Evolutionary conservation across 257 asterid genomes (phyloP).

Genomic region (Penstemon barbatus): DNA sequence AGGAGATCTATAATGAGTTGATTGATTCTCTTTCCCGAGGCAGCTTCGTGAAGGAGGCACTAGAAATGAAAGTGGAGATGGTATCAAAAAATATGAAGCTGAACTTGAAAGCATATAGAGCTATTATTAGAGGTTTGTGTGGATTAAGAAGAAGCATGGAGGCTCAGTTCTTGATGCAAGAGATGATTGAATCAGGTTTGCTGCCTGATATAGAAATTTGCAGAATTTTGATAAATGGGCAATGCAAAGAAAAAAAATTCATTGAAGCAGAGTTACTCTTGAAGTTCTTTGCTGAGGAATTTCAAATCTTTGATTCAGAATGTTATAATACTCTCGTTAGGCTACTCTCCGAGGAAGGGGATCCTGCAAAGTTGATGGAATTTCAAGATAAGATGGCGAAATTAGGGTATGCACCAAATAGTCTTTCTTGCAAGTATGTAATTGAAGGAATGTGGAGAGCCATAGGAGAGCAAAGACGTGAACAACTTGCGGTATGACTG

Average conservation of each 20-base stretch:
- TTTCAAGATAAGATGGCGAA: constrained; percentile 74
- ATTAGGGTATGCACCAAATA: constrained; percentile 63
- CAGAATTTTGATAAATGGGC: constrained; percentile 60
- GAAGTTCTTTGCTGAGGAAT: constrained; percentile 54
- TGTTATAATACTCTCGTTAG: constrained; percentile 60
- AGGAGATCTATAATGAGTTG: constrained; percentile 50
- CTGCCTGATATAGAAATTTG: constrained; percentile 54
- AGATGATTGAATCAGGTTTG: constrained; percentile 62
- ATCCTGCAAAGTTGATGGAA: constrained; percentile 42
- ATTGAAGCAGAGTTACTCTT: constrained; percentile 47
- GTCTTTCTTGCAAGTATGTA: constrained; percentile 61
- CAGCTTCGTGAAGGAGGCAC: constrained; percentile 55
- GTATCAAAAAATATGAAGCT: constrained; percentile 49
- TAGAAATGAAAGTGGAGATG: constrained; percentile 55
- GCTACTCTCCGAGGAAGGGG: constrained; percentile 50
- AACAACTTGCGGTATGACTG: constrained; percentile 32
- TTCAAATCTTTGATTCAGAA: constrained; percentile 50
- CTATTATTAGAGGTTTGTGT: constrained; percentile 62
- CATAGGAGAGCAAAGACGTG: constrained; percentile 29
- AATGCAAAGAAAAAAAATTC: constrained; percentile 48
- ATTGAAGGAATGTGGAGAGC: constrained; percentile 66
- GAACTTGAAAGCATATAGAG: constrained; percentile 45
- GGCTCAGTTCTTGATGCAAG: constrained; percentile 60
- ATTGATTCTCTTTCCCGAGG: constrained; percentile 63
- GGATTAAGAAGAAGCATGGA: constrained; percentile 54